Evolutionary conservation across 768 basidiomycete genomes (phyloP).

Genomic region (Termitomyces sp.): DNA sequence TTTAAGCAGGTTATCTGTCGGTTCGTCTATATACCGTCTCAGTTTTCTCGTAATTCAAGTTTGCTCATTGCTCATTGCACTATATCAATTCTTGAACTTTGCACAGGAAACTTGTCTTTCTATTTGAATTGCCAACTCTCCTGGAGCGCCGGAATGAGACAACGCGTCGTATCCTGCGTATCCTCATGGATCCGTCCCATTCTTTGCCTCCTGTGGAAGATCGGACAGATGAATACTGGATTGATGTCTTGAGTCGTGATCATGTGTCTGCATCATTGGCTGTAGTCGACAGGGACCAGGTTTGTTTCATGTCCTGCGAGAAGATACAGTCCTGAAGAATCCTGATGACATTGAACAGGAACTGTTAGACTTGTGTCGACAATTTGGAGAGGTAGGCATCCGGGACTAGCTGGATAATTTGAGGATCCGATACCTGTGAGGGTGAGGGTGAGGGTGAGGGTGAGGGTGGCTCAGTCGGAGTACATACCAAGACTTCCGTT

Average conservation of each 20-base stretch:
- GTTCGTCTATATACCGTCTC: background rate
- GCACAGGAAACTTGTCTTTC: slow-evolving; percentile 10
- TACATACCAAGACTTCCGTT: too few species aligned
- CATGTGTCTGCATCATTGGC: background rate
- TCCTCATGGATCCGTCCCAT: slow-evolving; percentile 10
- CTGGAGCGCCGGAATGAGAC: slow-evolving; percentile 9
- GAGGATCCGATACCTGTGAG: background rate
- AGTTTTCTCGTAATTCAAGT: background rate
- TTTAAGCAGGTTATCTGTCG: background rate
- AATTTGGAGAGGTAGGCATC: slow-evolving; percentile 12
- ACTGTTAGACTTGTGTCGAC: slow-evolving; percentile 11
- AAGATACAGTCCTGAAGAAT: background rate
- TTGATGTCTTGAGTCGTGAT: slow-evolving; percentile 7
- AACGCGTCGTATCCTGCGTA: slow-evolving; percentile 16
- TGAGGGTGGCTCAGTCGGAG: too few species aligned
- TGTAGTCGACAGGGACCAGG: slow-evolving; percentile 10
- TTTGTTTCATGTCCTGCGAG: background rate
- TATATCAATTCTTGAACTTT: background rate
- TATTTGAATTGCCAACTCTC: slow-evolving; percentile 3
- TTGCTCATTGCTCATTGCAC: too few species aligned
- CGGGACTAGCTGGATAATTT: background rate
- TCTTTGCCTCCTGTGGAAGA: background rate
- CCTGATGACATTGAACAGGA: slow-evolving; percentile 2
- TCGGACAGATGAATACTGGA: slow-evolving; percentile 12
- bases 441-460: too few species aligned